phyloP scores from a whole-genome alignment of 176 grass and related monocot genomes.

The Carex parvula region DNA sequence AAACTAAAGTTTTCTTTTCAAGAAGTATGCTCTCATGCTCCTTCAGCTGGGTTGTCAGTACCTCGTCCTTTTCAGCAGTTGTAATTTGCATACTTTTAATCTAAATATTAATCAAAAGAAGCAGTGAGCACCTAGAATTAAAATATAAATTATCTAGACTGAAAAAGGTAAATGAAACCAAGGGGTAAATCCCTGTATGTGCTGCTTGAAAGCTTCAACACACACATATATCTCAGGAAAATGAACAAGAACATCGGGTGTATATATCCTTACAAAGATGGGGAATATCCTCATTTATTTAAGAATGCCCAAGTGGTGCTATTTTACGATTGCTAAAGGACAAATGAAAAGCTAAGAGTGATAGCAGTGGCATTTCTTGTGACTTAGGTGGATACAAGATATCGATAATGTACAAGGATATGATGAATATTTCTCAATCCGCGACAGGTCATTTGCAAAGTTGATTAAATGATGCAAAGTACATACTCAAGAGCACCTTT shows the following conservation, averaged over 20 bases:
- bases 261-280: not conserved
- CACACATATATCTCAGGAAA: not conserved
- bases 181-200: not conserved
- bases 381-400: not conserved
- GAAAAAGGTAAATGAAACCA: not conserved
- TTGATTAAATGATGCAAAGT: not conserved
- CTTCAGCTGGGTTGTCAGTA: conserved; percentile 46
- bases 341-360: not conserved
- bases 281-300: not conserved
- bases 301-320: not conserved
- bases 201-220: conserved; percentile 1
- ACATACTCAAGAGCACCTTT: not conserved
- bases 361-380: not conserved
- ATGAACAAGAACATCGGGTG: not conserved
- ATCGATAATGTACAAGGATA: not conserved
- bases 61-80: conserved; percentile 67
- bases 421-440: not conserved
- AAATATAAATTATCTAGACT: conserved; percentile 15
- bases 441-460: not conserved
- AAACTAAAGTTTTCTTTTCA: conserved; percentile 55
- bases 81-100: conserved; percentile 67
- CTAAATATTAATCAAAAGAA: conserved; percentile 50
- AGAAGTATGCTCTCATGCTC: conserved; percentile 50
- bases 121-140: not conserved
- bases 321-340: not conserved